Base-by-base conservation (phyloP, 1,284 basidiomycete genomes). In the Gomphus sp. region DNA sequence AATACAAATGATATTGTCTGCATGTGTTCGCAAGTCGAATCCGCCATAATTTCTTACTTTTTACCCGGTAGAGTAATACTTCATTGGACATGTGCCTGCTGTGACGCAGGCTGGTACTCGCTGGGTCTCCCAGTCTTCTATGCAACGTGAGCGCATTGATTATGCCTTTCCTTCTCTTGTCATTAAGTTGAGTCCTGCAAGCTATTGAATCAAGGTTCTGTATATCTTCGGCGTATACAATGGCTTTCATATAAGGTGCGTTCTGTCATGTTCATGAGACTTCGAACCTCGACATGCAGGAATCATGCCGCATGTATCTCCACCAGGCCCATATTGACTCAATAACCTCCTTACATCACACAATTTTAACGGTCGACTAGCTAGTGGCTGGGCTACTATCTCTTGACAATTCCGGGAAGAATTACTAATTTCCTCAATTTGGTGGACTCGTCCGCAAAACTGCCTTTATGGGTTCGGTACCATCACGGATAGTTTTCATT, bases 1-100 rank as follows among this genome's bases (percentile, higher is more conserved):
- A 55, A 55, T 55, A 53, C 52, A 53, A 43, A 43, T 53, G 34
- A 45, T 55, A 55, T 55, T 36, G 31, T 39, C 43, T 55, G 39
- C 54, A 55, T 55, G 52, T 53, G 25, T 53, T 53, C 39, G 39
- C 36, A 53, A 53, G 52, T 53, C 39, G 52, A 41, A 41, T 39
- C 7, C 52, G 36, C 22, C 39, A n/a, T 50, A 50, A 31, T 50
- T 50, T n/a, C 28, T 50, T 50, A 14, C 49, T 33, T 34, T 7
- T 50, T 50, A 33, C 14, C 49, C 49, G 33, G 49, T 50, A 50
- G 49, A 50, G 52, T 53, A 43, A 25, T 53, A 36, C 12, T 41
- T 50, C 14, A 39, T 53, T 33, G 52, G 18, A 43, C 11, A 18
- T 34, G 33, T 53, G 22, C 37, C 41, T 41, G 52, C 25, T 22